Percentiles rank a stretch among this genome's conserved stretches.
Evolutionary conservation across 75 land plant species (phyloP).

Genomic region (Sequoia sempervirens): DNA sequence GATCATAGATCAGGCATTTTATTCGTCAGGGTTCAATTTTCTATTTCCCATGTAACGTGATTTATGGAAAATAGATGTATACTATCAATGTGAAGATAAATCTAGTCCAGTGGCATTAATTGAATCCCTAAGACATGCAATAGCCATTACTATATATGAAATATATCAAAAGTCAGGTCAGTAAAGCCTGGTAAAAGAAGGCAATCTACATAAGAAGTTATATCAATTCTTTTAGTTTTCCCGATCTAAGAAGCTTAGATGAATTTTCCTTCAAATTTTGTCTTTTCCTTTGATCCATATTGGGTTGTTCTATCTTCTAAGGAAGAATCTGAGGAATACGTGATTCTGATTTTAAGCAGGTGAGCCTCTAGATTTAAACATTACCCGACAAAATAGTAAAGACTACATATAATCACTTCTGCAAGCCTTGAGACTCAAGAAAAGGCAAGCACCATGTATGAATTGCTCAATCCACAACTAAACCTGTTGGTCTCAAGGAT

Average conservation of each 20-base stretch:
- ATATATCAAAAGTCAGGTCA: neutral
- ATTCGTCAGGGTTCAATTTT: neutral
- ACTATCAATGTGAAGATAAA: neutral
- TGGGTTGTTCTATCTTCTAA: neutral
- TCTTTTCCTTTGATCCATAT: conserved; percentile 21
- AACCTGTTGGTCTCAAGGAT: no score
- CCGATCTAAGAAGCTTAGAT: neutral
- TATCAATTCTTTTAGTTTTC: neutral
- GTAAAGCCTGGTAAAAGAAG: neutral
- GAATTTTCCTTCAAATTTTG: neutral
- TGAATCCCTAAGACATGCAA: neutral
- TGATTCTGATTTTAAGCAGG: no score
- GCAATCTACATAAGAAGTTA: neutral
- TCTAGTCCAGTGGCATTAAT: neutral
- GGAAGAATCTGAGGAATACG: no score
- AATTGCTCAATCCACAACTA: no score
- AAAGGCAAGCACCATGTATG: no score
- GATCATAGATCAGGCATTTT: neutral
- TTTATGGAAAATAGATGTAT: neutral
- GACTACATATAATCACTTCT: no score
- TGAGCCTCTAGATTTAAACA: no score
- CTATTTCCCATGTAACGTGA: neutral
- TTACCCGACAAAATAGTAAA: no score
- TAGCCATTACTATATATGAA: neutral
- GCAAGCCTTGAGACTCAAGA: no score